phyloP scores from a whole-genome alignment of 176 grass and related monocot genomes.

The Carex cristatella region DNA sequence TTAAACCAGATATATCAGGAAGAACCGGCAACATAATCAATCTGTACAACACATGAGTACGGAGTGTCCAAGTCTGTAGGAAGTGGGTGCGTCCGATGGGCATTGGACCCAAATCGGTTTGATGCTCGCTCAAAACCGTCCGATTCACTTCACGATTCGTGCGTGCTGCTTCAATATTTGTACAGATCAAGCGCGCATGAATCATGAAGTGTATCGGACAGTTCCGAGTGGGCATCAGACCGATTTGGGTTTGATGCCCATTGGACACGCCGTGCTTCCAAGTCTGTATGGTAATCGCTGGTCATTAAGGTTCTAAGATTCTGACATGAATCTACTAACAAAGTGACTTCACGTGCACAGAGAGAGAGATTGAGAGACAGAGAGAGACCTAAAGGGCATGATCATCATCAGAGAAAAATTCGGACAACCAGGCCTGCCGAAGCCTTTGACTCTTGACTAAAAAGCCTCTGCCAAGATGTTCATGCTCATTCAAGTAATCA shows the following conservation, averaged over 20 bases:
- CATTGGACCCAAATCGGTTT: too few relatives aligned
- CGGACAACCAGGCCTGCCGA: background rate
- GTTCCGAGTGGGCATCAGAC: too few relatives aligned
- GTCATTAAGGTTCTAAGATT: background rate
- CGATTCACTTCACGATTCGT: too few relatives aligned
- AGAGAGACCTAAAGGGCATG: background rate
- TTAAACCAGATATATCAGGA: background rate
- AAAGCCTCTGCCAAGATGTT: slow-evolving; percentile 13
- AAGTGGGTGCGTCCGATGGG: too few relatives aligned
- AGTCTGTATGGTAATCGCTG: background rate
- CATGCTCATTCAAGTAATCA: slow-evolving; percentile 8
- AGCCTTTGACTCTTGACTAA: slow-evolving; percentile 8
- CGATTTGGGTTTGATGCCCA: too few relatives aligned
- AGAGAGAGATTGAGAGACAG: background rate
- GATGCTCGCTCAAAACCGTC: too few relatives aligned
- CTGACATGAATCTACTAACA: background rate
- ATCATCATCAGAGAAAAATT: slow-evolving; percentile 1
- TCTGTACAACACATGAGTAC: background rate
- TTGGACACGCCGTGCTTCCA: too few relatives aligned
- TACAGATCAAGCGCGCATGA: too few relatives aligned
- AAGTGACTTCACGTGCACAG: background rate
- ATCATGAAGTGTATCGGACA: too few relatives aligned
- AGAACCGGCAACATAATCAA: background rate
- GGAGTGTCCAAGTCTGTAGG: background rate
- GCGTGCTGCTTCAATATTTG: too few relatives aligned